Evolutionary conservation across 2,329 filamentous ascomycete genomes (phyloP).

Genomic region (Aspergillus nomiae): DNA sequence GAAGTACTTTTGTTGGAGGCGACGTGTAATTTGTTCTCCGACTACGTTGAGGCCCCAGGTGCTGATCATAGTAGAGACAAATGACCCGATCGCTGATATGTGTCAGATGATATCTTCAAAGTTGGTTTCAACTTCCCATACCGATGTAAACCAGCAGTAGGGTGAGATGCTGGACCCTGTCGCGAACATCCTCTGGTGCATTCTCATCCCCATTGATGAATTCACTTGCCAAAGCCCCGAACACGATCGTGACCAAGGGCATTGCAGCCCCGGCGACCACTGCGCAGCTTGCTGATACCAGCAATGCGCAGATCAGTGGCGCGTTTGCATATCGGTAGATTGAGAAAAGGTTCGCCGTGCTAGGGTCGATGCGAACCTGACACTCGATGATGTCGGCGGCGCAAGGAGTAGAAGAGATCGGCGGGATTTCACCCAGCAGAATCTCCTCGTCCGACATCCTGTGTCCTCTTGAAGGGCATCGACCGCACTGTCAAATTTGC

Average conservation of each 20-base stretch:
- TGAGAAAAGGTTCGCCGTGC: background rate
- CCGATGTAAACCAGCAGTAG: background rate
- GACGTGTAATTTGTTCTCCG: background rate
- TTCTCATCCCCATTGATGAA: background rate
- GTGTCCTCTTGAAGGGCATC: background rate
- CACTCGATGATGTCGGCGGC: background rate
- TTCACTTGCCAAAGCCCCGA: background rate
- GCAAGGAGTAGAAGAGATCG: background rate
- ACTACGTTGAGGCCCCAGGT: background rate
- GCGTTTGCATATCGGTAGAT: background rate
- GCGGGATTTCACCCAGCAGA: background rate
- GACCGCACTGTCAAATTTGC: background rate
- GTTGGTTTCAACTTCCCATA: fast-evolving
- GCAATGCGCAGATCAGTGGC: background rate
- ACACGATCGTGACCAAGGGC: background rate
- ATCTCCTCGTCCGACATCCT: background rate
- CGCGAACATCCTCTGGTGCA: background rate
- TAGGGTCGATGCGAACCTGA: background rate
- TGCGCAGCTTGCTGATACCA: background rate
- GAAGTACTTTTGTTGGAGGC: background rate
- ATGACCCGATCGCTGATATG: background rate
- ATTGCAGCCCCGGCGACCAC: background rate
- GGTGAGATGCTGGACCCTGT: background rate
- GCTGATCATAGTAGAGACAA: background rate
- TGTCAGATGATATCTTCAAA: fast-evolving